Evolutionary conservation across 768 basidiomycete species (phyloP), one percentile per base, ranked within the genome.

Genomic region (Pisolithus marmoratus): DNA sequence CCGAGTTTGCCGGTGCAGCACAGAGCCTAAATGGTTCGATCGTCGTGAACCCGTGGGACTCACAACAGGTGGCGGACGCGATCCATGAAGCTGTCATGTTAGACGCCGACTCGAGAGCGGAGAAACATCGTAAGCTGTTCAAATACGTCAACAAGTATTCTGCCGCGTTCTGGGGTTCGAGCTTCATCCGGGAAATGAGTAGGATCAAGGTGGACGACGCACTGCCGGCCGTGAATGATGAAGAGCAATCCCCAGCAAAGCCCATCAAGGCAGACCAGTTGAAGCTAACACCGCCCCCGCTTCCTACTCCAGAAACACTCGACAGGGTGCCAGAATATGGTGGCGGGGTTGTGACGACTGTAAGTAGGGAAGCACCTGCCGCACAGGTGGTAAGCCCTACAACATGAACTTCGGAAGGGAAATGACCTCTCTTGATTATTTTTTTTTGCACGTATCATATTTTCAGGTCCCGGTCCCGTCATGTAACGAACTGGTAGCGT

Each of bases 31-130:
- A 98, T 66, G 96, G 96, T 20, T 90, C 88, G 31, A 79, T 99
- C 59, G 93, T 99, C 64, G 93, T 98, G 62, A 99, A 99, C 74
- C 96, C 96, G 20, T 94, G 96, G 95, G 96, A 98, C 68, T 89
- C 89, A n/a, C 94, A 97, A 68, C 87, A 94, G 62, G 93, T 96
- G 46, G 96, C 96, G 1, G 86, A 97, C 63, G 93, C 94, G n/a
- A 96, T 99, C 53, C 86, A 93, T 70, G 86, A 91, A 67, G 93
- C 96, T 0, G 85, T 98, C 53, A 92, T 87, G 15, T 94, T 94
- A 90, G 81, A 85, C 46, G 75, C 80, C 4, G 82, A 84, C 42
- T 82, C 79, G 38, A 81, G 92, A n/a, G 87, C 87, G 31, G 88
- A 91, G 70, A 97, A 97, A 70, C 92, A 95, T 68, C 76, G 84